Evolutionary conservation across 139 green algal genomes (phyloP), one percentile per base, ranked within the genome.

Genomic region (Asterochloris sp.): DNA sequence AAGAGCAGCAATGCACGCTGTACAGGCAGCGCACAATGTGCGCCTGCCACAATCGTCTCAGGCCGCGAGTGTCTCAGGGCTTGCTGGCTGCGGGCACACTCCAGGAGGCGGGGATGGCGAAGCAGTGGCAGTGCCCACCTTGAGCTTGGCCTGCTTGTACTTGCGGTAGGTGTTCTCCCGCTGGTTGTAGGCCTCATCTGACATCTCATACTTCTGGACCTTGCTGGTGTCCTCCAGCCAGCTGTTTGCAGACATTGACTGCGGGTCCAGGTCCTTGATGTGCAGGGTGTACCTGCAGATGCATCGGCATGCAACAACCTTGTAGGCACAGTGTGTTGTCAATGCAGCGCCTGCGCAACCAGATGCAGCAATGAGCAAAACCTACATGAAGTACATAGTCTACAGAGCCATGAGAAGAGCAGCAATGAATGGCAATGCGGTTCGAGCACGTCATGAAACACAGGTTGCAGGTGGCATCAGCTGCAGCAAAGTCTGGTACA

Each of bases 161-260:
- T 94, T 91, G 26, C 92, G 88, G 88, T 97, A 98, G 6, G 96
- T 98, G 76, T 97, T 96, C 73, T 98, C 96, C 16, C 95, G 85
- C 74, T 88, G 86, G 63, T 90, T 83, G 80, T 99, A 99, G 15
- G 92, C 96, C 76, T 97, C 95, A 61, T 99, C 97, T 54, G 91
- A 96, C 88, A 99, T 99, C 6, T 89, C 88, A 78, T 99, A 99
- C 91, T 99, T 99, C 62, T 97, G 83, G 64, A 99, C 96, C 80
- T 98, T 94, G 68, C 83, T 92, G 0, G 91, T 91, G 88, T 99
- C 97, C 84, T 99, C 97, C 82, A 99, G 91, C 95, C 96, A 98
- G 13, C 96, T 96, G 73, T 93, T 86, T 28, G 92, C 92, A 19
- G 91, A 94, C 10, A 94, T 71, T 0, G 96, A 99, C 21, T 78